These are phyloP conservation scores for Cyclaneusma minus DNA, from an alignment of 2,329 filamentous ascomycete species.

Conservation along the genomic window DNA sequence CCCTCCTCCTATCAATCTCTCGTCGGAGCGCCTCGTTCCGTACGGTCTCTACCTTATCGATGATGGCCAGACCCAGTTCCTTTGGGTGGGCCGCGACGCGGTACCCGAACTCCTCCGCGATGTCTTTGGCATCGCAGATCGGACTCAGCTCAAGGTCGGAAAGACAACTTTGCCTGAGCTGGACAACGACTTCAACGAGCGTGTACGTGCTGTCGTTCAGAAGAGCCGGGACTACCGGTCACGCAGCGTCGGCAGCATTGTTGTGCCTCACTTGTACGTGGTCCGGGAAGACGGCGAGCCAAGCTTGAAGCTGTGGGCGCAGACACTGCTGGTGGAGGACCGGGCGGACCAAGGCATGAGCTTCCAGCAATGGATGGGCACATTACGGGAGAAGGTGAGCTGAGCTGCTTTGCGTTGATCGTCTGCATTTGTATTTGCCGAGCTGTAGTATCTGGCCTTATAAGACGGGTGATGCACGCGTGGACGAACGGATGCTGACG, in stretches of 20 bases:
- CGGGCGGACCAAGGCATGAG: slow-evolving; percentile 87
- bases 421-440: not conserved
- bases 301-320: slow-evolving; percentile 88
- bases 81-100: slow-evolving; percentile 89
- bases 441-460: no score
- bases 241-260: slow-evolving; percentile 81
- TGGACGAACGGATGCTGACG: no score
- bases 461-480: no score
- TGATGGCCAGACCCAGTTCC: slow-evolving; percentile 91
- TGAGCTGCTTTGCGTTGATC: slow-evolving; percentile 5
- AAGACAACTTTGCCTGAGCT: slow-evolving; percentile 77
- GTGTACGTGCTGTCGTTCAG: slow-evolving; percentile 74
- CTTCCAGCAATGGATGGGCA: slow-evolving; percentile 84
- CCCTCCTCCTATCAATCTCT: slow-evolving; percentile 71
- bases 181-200: slow-evolving; percentile 93
- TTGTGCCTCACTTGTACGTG: slow-evolving; percentile 84
- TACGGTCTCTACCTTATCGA: slow-evolving; percentile 95
- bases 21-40: slow-evolving; percentile 71
- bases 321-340: slow-evolving; percentile 90
- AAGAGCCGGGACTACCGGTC: slow-evolving; percentile 83
- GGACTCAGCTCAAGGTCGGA: slow-evolving; percentile 73
- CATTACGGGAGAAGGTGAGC: slow-evolving; percentile 82
- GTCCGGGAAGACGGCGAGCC: slow-evolving; percentile 94
- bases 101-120: slow-evolving; percentile 79
- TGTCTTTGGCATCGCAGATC: slow-evolving; percentile 79